Evolutionary conservation across 768 basidiomycete genomes (phyloP).

Genomic region (Hortiboletus flavorubellus): DNA sequence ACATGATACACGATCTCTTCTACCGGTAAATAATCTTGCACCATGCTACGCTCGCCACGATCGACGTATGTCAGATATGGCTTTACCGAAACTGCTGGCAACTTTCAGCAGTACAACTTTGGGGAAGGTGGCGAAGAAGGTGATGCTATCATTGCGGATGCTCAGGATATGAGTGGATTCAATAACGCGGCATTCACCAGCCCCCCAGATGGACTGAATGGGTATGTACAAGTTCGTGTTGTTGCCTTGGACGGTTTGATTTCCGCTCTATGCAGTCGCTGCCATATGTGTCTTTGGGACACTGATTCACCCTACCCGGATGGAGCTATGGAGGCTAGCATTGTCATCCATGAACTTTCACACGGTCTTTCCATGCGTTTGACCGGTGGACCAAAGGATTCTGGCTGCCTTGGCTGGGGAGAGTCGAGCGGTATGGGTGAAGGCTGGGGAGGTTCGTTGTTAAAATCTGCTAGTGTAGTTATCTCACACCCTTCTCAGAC

Average conservation of each 20-base stretch:
- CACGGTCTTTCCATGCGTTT: conserved; percentile 92
- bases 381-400: conserved; percentile 91
- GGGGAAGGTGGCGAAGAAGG: conserved; percentile 84
- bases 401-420: conserved; percentile 91
- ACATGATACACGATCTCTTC: conserved; percentile 77
- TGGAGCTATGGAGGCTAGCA: conserved; percentile 93
- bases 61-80: conserved; percentile 57
- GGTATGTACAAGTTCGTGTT: conserved; percentile 28
- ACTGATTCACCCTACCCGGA: conserved; percentile 87
- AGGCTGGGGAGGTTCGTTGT: conserved; percentile 76
- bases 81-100: conserved; percentile 86
- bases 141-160: conserved; percentile 90
- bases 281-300: conserved; percentile 97
- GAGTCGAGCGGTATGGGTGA: conserved; percentile 97
- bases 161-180: conserved; percentile 90
- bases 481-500: conserved; percentile 38
- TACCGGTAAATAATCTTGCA: conserved; percentile 47
- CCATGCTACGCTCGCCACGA: background rate
- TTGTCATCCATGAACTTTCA: conserved; percentile 85
- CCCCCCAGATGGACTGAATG: conserved; percentile 78
- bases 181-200: conserved; percentile 92
- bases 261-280: conserved; percentile 39
- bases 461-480: background rate
- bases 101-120: conserved; percentile 98
- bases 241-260: background rate